Evolutionary conservation across 163 green algal genomes (phyloP), one percentile per base, ranked within the genome.

Genomic region (Chlorella variabilis): DNA sequence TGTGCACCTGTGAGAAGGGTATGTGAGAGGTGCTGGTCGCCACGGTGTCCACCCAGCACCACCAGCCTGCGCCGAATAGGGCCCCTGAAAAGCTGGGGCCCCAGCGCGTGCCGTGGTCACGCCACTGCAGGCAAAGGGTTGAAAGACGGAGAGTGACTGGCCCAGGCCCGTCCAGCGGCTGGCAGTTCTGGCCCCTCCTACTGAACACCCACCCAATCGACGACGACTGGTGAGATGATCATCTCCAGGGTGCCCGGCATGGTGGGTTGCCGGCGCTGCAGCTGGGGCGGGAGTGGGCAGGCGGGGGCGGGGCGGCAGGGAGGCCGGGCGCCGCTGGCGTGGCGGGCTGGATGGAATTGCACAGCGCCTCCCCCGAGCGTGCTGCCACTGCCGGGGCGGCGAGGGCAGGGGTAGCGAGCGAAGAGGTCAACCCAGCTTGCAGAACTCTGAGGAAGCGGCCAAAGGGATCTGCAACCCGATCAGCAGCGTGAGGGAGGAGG

Each of bases 11-110:
- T 31, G 89, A 87, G 75, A 93, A 93, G 11, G 89, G 90, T 2
- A 94, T 83, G 56, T 89, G 89, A 29, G 80, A 38, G 5, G 61
- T 51, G 31, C 49, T 87, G 48, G 84, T 80, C 15, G 86, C 86
- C 1, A 94, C 84, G 0, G 92, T 87, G 62, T 96, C 92, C 27
- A 93, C 86, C 87, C 89, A 96, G 48, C 96, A 91, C 91, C 89
- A 95, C 86, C 88, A 94, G 0, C 89, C 91, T 15, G 86, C 85
- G 15, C 91, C 91, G 76, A 94, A 95, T 1, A 94, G 75, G 4
- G 84, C 91, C 1, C 91, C 91, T 0, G 88, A 83, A 31, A 78
- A 61, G 27, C 85, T 85, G 25, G 89, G 86, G 34, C 76, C 76
- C 76, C 76, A 82, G 39, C 61, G 48, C n/a, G 31, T 36, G 11